phyloP scores from a whole-genome alignment of 1,284 basidiomycete species.

The Sphagnurus paluster region DNA sequence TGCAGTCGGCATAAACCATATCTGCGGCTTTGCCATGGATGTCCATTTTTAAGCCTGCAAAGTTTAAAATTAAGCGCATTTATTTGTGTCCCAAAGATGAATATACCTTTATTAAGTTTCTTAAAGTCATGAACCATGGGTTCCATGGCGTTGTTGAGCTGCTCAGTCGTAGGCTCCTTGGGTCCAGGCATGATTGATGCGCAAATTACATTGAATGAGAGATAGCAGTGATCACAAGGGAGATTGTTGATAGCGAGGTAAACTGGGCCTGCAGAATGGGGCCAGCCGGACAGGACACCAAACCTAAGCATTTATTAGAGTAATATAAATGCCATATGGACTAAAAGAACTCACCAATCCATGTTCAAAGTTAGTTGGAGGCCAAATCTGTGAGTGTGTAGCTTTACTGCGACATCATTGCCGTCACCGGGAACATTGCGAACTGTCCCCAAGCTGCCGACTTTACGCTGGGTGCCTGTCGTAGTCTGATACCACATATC shows the following conservation, averaged over 20 bases:
- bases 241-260: slow-evolving; percentile 29
- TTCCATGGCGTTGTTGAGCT: slow-evolving; percentile 21
- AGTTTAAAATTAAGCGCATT: background rate
- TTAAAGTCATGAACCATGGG: slow-evolving; percentile 13
- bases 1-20: slow-evolving; percentile 19
- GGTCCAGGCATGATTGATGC: slow-evolving; percentile 18
- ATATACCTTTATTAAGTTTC: slow-evolving; percentile 13
- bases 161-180: slow-evolving; percentile 20
- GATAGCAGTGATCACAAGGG: slow-evolving; percentile 19
- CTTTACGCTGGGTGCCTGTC: background rate
- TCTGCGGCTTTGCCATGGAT: slow-evolving; percentile 17
- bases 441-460: background rate
- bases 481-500: slow-evolving; percentile 16
- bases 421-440: background rate
- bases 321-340: background rate
- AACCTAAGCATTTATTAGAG: slow-evolving; percentile 22
- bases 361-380: background rate
- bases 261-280: slow-evolving; percentile 28
- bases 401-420: background rate
- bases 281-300: slow-evolving; percentile 20
- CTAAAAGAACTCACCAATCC: background rate
- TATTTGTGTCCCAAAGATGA: background rate
- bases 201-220: slow-evolving; percentile 25
- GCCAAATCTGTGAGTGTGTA: background rate
- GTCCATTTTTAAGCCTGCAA: slow-evolving; percentile 20